Base-by-base conservation (phyloP, 2,329 filamentous ascomycete species). In the Colletotrichum sp. region DNA sequence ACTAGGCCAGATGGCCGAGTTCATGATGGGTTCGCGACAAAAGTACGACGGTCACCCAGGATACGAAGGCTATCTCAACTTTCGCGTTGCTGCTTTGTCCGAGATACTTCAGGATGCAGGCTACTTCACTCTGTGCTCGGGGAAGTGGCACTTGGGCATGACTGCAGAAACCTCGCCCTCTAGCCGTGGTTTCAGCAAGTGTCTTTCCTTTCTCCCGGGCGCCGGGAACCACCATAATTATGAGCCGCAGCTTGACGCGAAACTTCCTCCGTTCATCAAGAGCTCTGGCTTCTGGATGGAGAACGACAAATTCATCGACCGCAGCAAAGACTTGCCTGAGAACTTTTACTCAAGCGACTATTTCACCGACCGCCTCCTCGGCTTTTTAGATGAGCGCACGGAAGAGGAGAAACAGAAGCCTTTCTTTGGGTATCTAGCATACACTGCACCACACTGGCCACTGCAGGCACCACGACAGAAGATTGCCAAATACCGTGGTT, bases 61-160 rank as follows among this genome's bases (percentile, higher is more conserved):
- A 1, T 92, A 93, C 75, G 91, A 93, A 80, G 91, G 92, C 1
- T 93, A 93, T 78, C 84, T 93, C 39, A 93, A 93, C 72, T 88
- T 91, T 77, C 85, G 87, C 2, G 91, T 93, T 3, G 92, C 86
- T 2, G 88, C 91, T 8, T 82, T 93, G 16, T 90, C 91, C 3
- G 91, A 93, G 80, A 79, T 93, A 3, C 85, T 93, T 7, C 87
- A 85, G 6, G 91, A 92, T 76, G 87, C 85, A 1, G 91, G 91
- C 16, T 93, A 93, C 80, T 86, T 89, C 65, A 93, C 91, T 2
- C 78, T 92, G 7, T 92, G 93, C 88, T 85, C 89, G 7, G 91
- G 92, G 0, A 93, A 93, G 80, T 93, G 91, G 91, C 91, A 93
- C 81, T 83, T 93, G 21, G 91, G 91, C 0, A 82, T 93, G 15